Conservation (phyloP, 352 stramenopile species). For the Phytopythium cucurbitacearum region DNA sequence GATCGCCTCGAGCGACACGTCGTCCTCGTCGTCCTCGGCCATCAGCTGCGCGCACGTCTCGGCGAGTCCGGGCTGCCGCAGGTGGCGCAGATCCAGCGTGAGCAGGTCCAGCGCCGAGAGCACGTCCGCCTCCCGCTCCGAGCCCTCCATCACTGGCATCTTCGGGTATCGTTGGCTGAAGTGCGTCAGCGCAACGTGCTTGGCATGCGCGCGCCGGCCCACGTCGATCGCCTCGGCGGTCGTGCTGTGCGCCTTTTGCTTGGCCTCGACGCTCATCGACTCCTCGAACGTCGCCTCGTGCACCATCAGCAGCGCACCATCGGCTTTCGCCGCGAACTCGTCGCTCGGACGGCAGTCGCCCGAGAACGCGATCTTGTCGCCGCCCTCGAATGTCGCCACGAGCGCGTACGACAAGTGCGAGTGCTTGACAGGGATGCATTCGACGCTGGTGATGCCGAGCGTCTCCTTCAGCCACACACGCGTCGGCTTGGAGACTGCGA, state of each 20-base stretch:
- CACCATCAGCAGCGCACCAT: slow-evolving; percentile 88
- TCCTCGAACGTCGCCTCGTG: slow-evolving; percentile 99
- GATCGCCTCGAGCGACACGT: slow-evolving; percentile 7
- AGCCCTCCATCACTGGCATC: slow-evolving; percentile 44
- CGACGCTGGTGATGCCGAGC: slow-evolving; percentile 43
- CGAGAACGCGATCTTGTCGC: slow-evolving; percentile 90
- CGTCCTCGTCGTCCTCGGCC: slow-evolving; percentile 32
- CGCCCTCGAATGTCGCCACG: slow-evolving; percentile 62
- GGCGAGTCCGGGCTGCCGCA: slow-evolving; percentile 59
- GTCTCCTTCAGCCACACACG: slow-evolving; percentile 31
- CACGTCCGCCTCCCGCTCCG: slow-evolving; percentile 29
- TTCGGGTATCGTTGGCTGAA: slow-evolving; percentile 91
- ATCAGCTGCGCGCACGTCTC: slow-evolving; percentile 63
- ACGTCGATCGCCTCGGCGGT: slow-evolving; percentile 90
- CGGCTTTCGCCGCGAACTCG: slow-evolving; percentile 42
- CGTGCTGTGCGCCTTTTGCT: slow-evolving; percentile 94
- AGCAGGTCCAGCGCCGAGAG: slow-evolving; percentile 77
- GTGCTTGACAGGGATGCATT: slow-evolving; percentile 85
- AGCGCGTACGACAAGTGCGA: slow-evolving; percentile 89
- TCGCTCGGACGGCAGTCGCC: slow-evolving; percentile 93
- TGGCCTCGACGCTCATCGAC: slow-evolving; percentile 88
- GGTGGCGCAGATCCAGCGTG: slow-evolving; percentile 58
- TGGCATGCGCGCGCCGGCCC: slow-evolving; percentile 63
- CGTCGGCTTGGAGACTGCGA: slow-evolving; percentile 29
- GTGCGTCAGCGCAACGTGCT: slow-evolving; percentile 94